Base-by-base conservation (phyloP, 2,329 filamentous ascomycete genomes). In the Berkeleyomyces basicola region DNA sequence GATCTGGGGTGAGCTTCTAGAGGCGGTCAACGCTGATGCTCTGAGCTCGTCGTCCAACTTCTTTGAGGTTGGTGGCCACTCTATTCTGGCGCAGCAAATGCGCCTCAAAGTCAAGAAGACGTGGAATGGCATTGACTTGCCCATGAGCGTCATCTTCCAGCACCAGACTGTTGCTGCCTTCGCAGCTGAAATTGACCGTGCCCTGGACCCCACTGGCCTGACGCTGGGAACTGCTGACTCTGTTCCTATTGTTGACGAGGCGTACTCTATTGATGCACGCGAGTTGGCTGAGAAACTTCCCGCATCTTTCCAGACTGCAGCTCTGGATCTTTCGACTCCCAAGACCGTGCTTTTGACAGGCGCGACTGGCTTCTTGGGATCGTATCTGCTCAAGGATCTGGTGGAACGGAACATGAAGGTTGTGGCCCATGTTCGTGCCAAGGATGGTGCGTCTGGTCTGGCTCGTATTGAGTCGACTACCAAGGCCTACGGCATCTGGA, bases 331-430 rank as follows among this genome's bases (percentile, higher is more conserved):
- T 7, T 67, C 71, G 10, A 68, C 72, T 66, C 65, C 72, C 63
- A 64, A 72, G 65, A 90, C 85, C 0, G 78, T 93, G 9, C 87
- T 96, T 72, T 75, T 96, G 4, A 96, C 91, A 2, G 90, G 92
- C 51, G 90, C 88, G 3, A 96, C 90, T 33, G 90, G 90, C 5
- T 96, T 96, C 77, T 74, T 96, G 23, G 91, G 91, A 37, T 81
- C 88, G 0, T 95, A 90, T 69, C 77, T 96, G 9, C 76, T 95
- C 40, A 81, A 81, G 62, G 88, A 95, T 62, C 73, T 96, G 1
- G 78, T 96, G 1, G 80, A 80, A 46, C 78, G 86, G 33, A 75
- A 75, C 16, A 72, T 75, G 16, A 84, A 81, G 67, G 78, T 95
- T 7, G 83, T 95, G 63, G 84, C 85, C 0, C 84, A 91, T 63